Percentiles rank a stretch among this genome's conserved stretches.
These are phyloP conservation scores for Aureobasidium sp. DNA, from an alignment of 2,329 filamentous ascomycete genomes.

Conservation along the genomic window DNA sequence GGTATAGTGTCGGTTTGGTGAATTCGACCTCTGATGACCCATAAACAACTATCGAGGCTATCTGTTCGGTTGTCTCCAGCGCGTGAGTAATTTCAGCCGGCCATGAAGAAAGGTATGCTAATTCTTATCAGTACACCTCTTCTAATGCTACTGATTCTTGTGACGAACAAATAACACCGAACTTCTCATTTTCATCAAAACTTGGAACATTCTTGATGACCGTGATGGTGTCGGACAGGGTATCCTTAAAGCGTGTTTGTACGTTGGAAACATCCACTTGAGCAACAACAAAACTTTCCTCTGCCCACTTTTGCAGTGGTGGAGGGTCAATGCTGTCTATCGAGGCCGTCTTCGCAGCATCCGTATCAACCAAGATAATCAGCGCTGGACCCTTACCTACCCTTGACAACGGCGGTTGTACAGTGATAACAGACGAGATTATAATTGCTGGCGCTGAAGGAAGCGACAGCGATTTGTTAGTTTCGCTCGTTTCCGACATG, in stretches of 20 bases:
- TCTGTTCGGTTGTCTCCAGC: constrained; percentile 22
- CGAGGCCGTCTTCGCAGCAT: constrained; percentile 25
- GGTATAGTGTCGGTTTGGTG: constrained; percentile 23
- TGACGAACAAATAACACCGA: constrained; percentile 30
- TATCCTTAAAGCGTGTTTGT: constrained; percentile 16
- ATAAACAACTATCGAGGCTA: constrained; percentile 22
- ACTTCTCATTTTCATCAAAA: constrained; percentile 35
- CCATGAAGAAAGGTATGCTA: constrained; percentile 21
- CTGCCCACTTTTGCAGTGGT: constrained; percentile 60
- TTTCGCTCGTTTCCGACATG: neutral
- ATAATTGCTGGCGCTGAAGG: neutral
- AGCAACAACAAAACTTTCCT: constrained; percentile 60
- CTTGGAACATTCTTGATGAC: constrained; percentile 21
- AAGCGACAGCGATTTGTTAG: neutral
- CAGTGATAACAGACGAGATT: neutral
- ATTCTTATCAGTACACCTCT: neutral
- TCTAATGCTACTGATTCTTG: constrained; percentile 9
- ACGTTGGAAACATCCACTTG: constrained; percentile 38
- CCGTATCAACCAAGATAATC: constrained; percentile 38
- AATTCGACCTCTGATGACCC: constrained; percentile 17
- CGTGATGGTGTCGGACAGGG: constrained; percentile 22
- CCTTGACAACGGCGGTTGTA: constrained; percentile 42
- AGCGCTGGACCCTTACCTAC: constrained; percentile 44
- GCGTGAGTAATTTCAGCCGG: neutral
- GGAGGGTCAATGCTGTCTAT: constrained; percentile 45